These are phyloP conservation scores for Beauveria sp. DNA, from an alignment of 2,329 filamentous ascomycete species.

Conservation along the genomic window DNA sequence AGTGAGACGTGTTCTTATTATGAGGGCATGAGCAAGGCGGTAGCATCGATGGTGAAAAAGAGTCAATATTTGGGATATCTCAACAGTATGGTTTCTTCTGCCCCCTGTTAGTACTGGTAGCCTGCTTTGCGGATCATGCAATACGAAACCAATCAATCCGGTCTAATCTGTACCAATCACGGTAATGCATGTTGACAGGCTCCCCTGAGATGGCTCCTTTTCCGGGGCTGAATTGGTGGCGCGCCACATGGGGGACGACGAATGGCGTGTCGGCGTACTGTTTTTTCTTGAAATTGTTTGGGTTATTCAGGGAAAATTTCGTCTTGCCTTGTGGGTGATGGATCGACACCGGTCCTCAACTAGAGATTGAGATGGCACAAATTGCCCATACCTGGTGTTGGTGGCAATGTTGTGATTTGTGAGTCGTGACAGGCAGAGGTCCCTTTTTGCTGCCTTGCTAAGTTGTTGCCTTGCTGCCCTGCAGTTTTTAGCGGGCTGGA, in stretches of 20 bases:
- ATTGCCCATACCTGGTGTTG: too few species aligned
- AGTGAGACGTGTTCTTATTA: too few species aligned
- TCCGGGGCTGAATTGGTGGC: background rate
- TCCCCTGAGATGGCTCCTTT: constrained; percentile 2
- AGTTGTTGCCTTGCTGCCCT: too few species aligned
- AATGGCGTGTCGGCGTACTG: background rate
- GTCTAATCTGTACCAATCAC: background rate
- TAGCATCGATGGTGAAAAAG: background rate
- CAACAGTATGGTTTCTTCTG: background rate
- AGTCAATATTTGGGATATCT: background rate
- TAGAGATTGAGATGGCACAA: too few species aligned
- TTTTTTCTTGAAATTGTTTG: background rate
- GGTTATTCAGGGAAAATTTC: background rate
- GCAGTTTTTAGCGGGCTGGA: too few species aligned
- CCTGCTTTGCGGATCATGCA: background rate
- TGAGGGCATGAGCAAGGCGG: too few species aligned
- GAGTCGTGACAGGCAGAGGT: too few species aligned
- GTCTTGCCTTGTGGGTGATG: too few species aligned
- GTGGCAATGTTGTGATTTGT: too few species aligned
- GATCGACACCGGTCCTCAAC: too few species aligned
- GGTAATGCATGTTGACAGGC: background rate
- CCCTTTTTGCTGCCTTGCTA: too few species aligned
- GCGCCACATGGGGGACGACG: background rate
- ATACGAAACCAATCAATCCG: background rate
- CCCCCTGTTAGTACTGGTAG: background rate